Base-by-base conservation (phyloP, 139 green algal species). In the Coelastrella sp. region DNA sequence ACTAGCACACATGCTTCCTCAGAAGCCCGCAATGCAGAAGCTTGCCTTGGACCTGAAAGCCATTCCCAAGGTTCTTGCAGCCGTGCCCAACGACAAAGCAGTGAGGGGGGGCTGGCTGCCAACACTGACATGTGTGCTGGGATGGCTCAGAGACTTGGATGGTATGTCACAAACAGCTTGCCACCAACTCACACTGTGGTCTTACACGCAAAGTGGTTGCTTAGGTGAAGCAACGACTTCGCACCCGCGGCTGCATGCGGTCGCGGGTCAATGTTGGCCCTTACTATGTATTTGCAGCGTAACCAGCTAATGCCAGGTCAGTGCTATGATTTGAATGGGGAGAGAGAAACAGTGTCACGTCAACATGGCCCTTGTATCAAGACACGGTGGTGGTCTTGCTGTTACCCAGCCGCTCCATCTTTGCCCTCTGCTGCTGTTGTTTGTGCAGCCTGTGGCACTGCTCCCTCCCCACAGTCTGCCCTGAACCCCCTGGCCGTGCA, bases 61-160 rank as follows among this genome's bases (percentile, higher is more conserved):
- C 58, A 85, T 85, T 19, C 58, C 79, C 3, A 58, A 85, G 79
- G 17, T 85, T 58, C 56, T 85, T 58, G 79, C 79, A 74, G 79
- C 79, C 8, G 7, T 73, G 58, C 5, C 59, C 0, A 13, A 13
- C 7, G 79, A 85, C 19, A 10, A 71, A 8, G 14, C 59, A 16
- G 73, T 85, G 19, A 75, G 14, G 16, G 19, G 14, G 0, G 80
- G 80, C 7, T 73, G n/a, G 20, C 80, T 86, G 59, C 80, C 80
- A n/a, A 86, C 17, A 7, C 80, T 86, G n/a, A 58, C 74, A 4
- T 58, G 59, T 17, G 80, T 86, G 5, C 56, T 17, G 6, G 80
- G 80, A 8, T 19, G 73, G 17, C 22, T 86, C 17, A 68, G 59
- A 3, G 59, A 86, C 22, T 59, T n/a, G 6, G 10, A 5, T 57